These are phyloP conservation scores for Trichoderma breve DNA, from an alignment of 2,329 filamentous ascomycete species.

Conservation along the genomic window DNA sequence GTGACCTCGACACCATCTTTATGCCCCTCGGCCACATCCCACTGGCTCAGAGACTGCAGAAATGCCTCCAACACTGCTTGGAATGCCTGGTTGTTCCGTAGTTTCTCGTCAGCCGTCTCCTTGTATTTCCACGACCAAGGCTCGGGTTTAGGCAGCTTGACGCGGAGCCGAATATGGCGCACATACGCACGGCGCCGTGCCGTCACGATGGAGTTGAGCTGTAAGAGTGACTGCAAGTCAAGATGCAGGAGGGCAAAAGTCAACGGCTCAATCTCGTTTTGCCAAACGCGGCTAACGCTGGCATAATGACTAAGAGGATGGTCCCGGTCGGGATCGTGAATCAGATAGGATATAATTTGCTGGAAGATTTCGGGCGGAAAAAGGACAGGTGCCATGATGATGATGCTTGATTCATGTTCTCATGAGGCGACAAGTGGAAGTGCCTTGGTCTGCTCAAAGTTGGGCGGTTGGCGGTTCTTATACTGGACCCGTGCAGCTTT, in stretches of 20 bases:
- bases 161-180: not conserved
- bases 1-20: not conserved
- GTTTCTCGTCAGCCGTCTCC: not conserved
- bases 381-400: not conserved
- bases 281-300: not conserved
- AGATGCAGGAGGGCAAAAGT: not conserved
- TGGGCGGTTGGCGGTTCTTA: not conserved
- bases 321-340: not conserved
- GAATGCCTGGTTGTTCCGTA: not conserved
- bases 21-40: not conserved
- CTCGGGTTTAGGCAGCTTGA: not conserved
- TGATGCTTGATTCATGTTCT: not conserved
- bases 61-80: not conserved
- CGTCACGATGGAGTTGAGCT: not conserved
- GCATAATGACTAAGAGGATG: not conserved
- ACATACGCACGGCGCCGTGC: not conserved
- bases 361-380: not conserved
- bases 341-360: not conserved
- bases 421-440: not conserved
- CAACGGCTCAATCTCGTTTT: not conserved
- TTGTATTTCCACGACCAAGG: not conserved
- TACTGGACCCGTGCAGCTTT: not conserved
- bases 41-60: not conserved
- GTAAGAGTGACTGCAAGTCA: not conserved
- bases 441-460: not conserved